These are phyloP conservation scores for Stachybotrys chlorohalonatus DNA, from an alignment of 2,329 filamentous ascomycete species.

Conservation along the genomic window DNA sequence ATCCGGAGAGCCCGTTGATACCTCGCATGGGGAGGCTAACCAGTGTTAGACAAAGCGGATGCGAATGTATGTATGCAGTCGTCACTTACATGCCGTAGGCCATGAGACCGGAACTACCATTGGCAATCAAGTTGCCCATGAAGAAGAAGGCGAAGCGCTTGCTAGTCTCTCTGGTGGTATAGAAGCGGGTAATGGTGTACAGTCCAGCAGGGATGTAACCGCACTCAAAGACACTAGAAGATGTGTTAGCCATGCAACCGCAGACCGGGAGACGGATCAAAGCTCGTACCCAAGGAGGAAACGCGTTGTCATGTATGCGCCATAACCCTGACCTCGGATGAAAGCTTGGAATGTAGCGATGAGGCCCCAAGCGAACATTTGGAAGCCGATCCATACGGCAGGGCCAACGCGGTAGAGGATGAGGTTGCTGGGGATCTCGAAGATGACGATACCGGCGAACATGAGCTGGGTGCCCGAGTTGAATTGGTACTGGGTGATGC, in stretches of 20 bases:
- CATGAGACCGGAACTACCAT: constrained; percentile 17
- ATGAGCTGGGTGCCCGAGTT: neutral
- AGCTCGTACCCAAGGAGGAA: constrained; percentile 16
- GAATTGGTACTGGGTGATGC: neutral
- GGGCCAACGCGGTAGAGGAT: neutral
- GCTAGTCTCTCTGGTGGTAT: constrained; percentile 34
- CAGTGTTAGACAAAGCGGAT: neutral
- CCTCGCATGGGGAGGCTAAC: constrained; percentile 14
- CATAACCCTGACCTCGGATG: neutral
- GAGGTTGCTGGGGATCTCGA: neutral
- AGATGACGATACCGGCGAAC: neutral
- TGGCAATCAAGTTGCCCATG: constrained; percentile 32
- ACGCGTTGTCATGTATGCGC: constrained; percentile 25
- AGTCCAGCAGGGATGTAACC: constrained; percentile 27
- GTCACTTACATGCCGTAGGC: constrained; percentile 23
- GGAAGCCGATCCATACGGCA: neutral
- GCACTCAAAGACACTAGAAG: constrained; percentile 17
- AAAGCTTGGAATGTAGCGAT: neutral
- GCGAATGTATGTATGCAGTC: no score
- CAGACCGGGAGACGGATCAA: neutral
- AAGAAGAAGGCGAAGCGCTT: constrained; percentile 36
- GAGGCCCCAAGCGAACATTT: neutral
- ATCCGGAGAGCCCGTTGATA: constrained; percentile 11
- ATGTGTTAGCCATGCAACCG: neutral
- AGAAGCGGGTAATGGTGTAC: constrained; percentile 38